Evolutionary conservation across 805 yeast genomes (phyloP).

Genomic region (Isabelozyma rhagii): DNA sequence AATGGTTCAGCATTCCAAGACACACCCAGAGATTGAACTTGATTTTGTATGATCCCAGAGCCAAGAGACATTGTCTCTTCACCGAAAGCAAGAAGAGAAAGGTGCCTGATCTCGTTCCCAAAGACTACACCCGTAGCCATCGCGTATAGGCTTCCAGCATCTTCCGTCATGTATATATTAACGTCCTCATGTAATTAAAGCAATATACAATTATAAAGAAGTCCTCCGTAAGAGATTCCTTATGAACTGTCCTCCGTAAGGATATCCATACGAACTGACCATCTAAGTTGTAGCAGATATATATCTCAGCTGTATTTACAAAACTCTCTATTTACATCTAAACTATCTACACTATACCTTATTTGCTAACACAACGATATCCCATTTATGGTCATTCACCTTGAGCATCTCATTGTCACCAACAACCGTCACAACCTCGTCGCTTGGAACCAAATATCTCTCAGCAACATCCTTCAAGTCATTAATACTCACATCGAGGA

Average conservation of each 20-base stretch:
- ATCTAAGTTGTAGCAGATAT: too few species aligned
- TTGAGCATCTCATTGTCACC: conserved; percentile 36
- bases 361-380: conserved; percentile 3
- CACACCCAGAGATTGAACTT: conserved; percentile 76
- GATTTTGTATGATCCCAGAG: conserved; percentile 82
- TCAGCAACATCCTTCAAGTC: conserved; percentile 69
- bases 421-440: conserved; percentile 38
- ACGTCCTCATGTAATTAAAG: background rate
- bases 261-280: background rate
- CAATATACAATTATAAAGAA: background rate
- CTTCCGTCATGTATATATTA: background rate
- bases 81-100: conserved; percentile 86
- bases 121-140: conserved; percentile 30
- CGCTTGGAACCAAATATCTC: conserved; percentile 48
- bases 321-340: too few species aligned
- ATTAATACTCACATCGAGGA: conserved; percentile 60
- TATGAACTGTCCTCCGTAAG: too few species aligned
- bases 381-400: conserved; percentile 16
- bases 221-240: too few species aligned
- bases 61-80: conserved; percentile 87
- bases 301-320: too few species aligned
- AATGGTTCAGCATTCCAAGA: conserved; percentile 79
- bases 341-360: background rate
- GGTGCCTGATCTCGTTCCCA: conserved; percentile 47
- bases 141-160: conserved; percentile 4